These are phyloP conservation scores for Barnettozyma botsteinii DNA, from an alignment of 805 yeast genomes.

Conservation along the genomic window DNA sequence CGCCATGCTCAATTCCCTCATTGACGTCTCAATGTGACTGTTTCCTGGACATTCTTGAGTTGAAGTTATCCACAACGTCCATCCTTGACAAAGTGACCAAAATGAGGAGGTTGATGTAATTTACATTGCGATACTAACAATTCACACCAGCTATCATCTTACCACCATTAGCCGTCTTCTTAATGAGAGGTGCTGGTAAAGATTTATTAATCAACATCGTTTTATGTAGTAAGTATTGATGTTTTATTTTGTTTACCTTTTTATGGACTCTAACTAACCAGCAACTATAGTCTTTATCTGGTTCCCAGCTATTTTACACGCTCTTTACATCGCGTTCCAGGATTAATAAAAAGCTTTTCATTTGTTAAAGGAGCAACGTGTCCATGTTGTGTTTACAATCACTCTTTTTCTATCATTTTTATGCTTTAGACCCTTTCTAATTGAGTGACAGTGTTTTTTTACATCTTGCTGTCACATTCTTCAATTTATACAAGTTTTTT, in stretches of 20 bases:
- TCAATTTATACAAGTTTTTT: too few relatives aligned
- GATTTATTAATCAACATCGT: slow-evolving; percentile 61
- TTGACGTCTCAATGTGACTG: too few relatives aligned
- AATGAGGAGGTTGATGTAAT: not conserved
- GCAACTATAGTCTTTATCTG: slow-evolving; percentile 39
- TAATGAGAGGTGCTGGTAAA: slow-evolving; percentile 59
- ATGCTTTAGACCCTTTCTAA: too few relatives aligned
- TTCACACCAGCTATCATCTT: slow-evolving; percentile 44
- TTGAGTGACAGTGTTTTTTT: too few relatives aligned
- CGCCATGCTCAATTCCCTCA: too few relatives aligned
- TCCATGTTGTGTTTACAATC: too few relatives aligned
- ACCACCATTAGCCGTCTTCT: slow-evolving; percentile 75
- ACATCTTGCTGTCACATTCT: too few relatives aligned
- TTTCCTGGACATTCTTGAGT: too few relatives aligned
- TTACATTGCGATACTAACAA: not conserved
- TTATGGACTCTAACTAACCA: not conserved
- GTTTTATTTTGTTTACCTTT: not conserved
- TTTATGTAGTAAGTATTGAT: slow-evolving; percentile 37
- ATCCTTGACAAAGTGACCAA: too few relatives aligned
- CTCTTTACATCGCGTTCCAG: slow-evolving; percentile 50
- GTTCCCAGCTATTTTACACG: slow-evolving; percentile 82
- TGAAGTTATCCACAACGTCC: too few relatives aligned
- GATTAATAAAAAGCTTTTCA: not conserved
- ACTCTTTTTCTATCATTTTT: too few relatives aligned
- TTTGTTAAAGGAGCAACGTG: too few relatives aligned